Evolutionary conservation across 2,329 filamentous ascomycete genomes (phyloP).

Genomic region (Hortaea werneckii): DNA sequence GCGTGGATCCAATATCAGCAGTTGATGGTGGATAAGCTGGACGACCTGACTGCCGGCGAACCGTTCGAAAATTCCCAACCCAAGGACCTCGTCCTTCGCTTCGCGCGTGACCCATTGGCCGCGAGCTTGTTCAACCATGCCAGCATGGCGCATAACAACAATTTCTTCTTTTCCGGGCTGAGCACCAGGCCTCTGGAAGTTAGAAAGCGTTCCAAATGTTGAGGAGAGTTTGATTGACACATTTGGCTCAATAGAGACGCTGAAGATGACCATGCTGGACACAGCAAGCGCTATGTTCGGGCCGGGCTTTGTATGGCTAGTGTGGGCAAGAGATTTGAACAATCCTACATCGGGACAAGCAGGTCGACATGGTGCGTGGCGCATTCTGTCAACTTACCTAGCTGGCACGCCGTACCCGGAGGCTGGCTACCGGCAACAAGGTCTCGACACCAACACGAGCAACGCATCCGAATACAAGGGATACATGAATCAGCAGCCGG

Average conservation of each 20-base stretch:
- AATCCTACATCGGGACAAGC: not conserved
- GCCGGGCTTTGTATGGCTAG: slow-evolving; percentile 93
- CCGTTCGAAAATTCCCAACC: slow-evolving; percentile 50
- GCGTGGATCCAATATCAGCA: slow-evolving; percentile 78
- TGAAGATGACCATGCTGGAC: slow-evolving; percentile 67
- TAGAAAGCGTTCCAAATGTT: slow-evolving; percentile 46
- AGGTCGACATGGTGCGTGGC: slow-evolving; percentile 39
- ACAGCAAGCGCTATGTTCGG: slow-evolving; percentile 90
- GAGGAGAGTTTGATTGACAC: slow-evolving; percentile 51
- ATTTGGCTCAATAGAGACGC: slow-evolving; percentile 75
- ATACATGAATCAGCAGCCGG: slow-evolving; percentile 13
- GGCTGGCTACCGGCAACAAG: slow-evolving; percentile 67
- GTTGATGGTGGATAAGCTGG: slow-evolving; percentile 65
- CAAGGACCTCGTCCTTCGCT: slow-evolving; percentile 61
- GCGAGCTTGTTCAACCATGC: slow-evolving; percentile 90
- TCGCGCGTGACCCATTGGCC: slow-evolving; percentile 65
- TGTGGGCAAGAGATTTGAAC: slow-evolving; percentile 33
- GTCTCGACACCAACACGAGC: slow-evolving; percentile 59
- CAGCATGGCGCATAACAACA: slow-evolving; percentile 90
- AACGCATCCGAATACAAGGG: slow-evolving; percentile 17
- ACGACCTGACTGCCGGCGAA: slow-evolving; percentile 61
- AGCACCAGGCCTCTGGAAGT: slow-evolving; percentile 20
- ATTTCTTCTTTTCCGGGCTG: slow-evolving; percentile 60
- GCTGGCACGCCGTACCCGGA: slow-evolving; percentile 80
- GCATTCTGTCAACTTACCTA: slow-evolving; percentile 79